Evolutionary conservation across 495 filamentous ascomycete genomes (phyloP).

Genomic region (Lepraria neglecta): DNA sequence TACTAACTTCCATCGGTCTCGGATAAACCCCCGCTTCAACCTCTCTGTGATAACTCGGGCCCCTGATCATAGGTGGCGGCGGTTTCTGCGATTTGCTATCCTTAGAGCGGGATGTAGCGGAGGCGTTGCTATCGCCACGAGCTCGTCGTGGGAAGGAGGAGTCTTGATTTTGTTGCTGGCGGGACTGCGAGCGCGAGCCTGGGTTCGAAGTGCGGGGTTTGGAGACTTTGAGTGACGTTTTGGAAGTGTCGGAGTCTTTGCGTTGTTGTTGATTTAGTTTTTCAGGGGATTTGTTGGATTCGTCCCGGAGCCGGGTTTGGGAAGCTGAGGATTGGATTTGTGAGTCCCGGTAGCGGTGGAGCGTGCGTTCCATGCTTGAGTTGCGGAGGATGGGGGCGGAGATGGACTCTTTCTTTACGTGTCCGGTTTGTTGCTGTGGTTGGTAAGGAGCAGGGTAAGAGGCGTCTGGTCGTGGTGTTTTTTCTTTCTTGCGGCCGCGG

Average conservation of each 20-base stretch:
- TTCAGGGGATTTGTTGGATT: neutral
- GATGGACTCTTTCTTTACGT: conserved; percentile 17
- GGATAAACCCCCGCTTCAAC: conserved; percentile 19
- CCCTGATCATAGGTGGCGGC: conserved; percentile 24
- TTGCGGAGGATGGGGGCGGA: conserved; percentile 18
- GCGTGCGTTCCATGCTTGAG: conserved; percentile 17
- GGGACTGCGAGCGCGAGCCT: conserved; percentile 15
- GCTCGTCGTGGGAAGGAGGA: neutral
- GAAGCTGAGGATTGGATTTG: conserved; percentile 9
- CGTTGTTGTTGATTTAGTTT: neutral
- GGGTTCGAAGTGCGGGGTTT: conserved; percentile 3
- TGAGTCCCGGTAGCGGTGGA: conserved; percentile 18
- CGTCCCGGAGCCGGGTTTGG: neutral
- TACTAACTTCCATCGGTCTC: conserved; percentile 21
- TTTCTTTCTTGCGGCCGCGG: conserved; percentile 21
- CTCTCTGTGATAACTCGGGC: conserved; percentile 23
- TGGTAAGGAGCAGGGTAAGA: conserved; percentile 10
- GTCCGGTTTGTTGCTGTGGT: conserved; percentile 18
- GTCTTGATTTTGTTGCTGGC: conserved; percentile 11
- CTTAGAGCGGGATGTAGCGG: neutral
- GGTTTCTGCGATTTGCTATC: conserved; percentile 7
- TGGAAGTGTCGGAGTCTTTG: neutral
- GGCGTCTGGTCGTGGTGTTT: neutral
- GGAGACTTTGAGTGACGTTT: neutral
- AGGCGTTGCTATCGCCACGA: neutral